Evolutionary conservation across 495 filamentous ascomycete genomes (phyloP).

Genomic region (Aspergillus leporis): DNA sequence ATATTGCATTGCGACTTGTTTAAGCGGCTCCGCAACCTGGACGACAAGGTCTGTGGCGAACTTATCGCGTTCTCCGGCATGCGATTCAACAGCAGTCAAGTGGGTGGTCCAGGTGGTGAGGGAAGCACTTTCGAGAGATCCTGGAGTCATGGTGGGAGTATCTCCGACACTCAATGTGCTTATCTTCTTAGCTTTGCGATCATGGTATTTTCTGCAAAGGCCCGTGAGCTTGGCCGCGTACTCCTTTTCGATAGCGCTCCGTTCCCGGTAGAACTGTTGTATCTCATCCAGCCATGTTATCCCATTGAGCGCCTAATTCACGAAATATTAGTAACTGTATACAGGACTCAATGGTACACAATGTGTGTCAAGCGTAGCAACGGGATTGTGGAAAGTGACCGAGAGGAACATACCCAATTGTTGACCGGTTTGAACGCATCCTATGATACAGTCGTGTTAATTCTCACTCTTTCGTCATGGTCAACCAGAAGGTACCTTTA

Average conservation of each 20-base stretch:
- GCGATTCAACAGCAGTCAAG: slow-evolving; percentile 81
- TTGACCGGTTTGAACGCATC: slow-evolving; percentile 96
- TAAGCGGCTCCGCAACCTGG: slow-evolving; percentile 83
- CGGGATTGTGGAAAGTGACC: slow-evolving; percentile 7
- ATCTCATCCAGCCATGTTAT: slow-evolving; percentile 96
- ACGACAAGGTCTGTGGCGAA: slow-evolving; percentile 72
- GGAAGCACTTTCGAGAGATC: slow-evolving; percentile 92
- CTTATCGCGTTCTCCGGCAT: slow-evolving; percentile 85
- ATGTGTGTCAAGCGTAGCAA: not conserved
- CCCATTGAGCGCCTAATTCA: slow-evolving; percentile 67
- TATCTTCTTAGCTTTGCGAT: slow-evolving; percentile 91
- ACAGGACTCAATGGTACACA: slow-evolving; percentile 14
- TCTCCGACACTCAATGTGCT: slow-evolving; percentile 91
- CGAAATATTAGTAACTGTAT: slow-evolving; percentile 31
- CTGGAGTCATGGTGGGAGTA: slow-evolving; percentile 87
- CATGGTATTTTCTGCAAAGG: slow-evolving; percentile 91
- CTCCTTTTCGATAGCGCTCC: slow-evolving; percentile 92
- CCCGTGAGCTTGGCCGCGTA: slow-evolving; percentile 84
- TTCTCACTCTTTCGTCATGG: not conserved
- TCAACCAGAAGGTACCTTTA: slow-evolving; percentile 64
- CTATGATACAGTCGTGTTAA: slow-evolving; percentile 40
- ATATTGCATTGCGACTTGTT: slow-evolving; percentile 67
- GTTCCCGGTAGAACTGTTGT: slow-evolving; percentile 94
- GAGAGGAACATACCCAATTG: slow-evolving; percentile 64
- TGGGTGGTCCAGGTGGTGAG: slow-evolving; percentile 97